Percentiles rank a stretch among this genome's conserved stretches.
These are phyloP conservation scores for Hypholoma fasciculare DNA, from an alignment of 768 basidiomycete species.

Conservation along the genomic window DNA sequence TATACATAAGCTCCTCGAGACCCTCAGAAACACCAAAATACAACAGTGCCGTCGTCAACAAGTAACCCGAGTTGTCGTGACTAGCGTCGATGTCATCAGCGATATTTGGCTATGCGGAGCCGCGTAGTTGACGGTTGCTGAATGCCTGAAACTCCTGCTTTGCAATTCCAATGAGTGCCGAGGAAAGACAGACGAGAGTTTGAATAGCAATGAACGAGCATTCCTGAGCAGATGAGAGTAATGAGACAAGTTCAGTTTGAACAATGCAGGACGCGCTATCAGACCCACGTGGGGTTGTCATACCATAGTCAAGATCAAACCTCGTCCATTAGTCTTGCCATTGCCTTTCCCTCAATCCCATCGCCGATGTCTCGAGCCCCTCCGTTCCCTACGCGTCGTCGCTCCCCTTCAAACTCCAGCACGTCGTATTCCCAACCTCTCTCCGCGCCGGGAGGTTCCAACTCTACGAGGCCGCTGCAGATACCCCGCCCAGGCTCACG, in stretches of 20 bases:
- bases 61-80: no score
- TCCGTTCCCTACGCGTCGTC: conserved; percentile 56
- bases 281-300: conserved; percentile 9
- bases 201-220: neutral
- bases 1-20: no score
- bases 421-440: conserved; percentile 36
- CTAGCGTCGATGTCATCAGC: no score
- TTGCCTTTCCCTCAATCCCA: neutral
- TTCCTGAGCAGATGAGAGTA: neutral
- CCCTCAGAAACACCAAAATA: no score
- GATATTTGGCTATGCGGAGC: no score
- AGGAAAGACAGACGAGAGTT: no score
- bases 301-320: neutral
- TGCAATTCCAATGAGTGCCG: no score
- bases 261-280: neutral
- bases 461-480: conserved; percentile 54
- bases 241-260: conserved; percentile 1
- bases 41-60: no score
- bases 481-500: conserved; percentile 56
- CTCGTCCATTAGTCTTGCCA: neutral
- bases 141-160: no score
- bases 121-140: no score
- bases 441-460: conserved; percentile 33
- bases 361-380: conserved; percentile 57
- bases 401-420: conserved; percentile 44